These are phyloP conservation scores for Quercus phellos DNA, from an alignment of 331 rosid species.

Conservation along the genomic window DNA sequence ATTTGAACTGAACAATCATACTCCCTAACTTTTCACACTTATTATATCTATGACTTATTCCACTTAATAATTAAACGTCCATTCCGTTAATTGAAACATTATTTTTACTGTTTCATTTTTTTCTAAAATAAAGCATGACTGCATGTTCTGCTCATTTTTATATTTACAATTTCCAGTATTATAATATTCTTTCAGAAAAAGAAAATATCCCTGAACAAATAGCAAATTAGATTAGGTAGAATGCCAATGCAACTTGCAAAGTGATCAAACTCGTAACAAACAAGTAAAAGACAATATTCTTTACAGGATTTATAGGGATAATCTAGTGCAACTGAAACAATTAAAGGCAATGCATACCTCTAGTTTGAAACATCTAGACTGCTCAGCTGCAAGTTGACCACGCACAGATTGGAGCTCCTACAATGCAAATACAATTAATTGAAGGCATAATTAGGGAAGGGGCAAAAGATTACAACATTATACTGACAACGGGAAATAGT, in stretches of 20 bases:
- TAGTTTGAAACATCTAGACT: constrained; percentile 93
- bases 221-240: background rate
- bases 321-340: background rate
- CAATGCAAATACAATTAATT: constrained; percentile 11
- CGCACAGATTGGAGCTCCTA: constrained; percentile 97
- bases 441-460: constrained; percentile 12
- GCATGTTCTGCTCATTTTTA: background rate
- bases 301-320: background rate
- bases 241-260: background rate
- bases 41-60: background rate
- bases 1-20: background rate
- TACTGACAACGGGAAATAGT: background rate
- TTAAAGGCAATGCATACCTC: constrained; percentile 54
- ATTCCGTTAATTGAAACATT: background rate
- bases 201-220: background rate
- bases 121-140: background rate
- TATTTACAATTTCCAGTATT: background rate
- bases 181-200: background rate
- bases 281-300: background rate
- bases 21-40: background rate
- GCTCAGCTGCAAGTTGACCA: constrained; percentile 88
- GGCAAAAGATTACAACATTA: background rate
- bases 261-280: background rate
- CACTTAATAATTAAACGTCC: background rate
- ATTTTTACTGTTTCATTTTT: background rate